phyloP scores from a whole-genome alignment of 192 early-diverging fungal genomes.

The Phycomyces nitens region DNA sequence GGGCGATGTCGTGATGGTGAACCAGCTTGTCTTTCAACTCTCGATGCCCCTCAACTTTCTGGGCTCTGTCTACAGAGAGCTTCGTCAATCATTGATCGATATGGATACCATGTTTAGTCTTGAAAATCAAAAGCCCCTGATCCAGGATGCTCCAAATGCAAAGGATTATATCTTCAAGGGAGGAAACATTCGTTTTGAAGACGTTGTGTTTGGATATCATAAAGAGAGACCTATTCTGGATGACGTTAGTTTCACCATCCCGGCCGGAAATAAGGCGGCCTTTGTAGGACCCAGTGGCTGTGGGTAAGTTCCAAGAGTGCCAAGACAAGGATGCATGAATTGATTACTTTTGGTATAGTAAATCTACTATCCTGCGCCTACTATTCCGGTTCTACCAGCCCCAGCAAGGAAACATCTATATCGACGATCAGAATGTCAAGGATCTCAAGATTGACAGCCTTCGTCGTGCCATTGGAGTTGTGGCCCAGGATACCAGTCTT shows the following conservation, averaged over 20 bases:
- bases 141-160: slow-evolving; percentile 56
- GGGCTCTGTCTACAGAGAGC: slow-evolving; percentile 96
- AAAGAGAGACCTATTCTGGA: slow-evolving; percentile 55
- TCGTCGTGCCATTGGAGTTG: slow-evolving; percentile 77
- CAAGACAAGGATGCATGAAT: slow-evolving; percentile 39
- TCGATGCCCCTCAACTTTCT: slow-evolving; percentile 97
- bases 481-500: slow-evolving; percentile 89
- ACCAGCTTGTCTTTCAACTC: slow-evolving; percentile 97
- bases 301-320: slow-evolving; percentile 60
- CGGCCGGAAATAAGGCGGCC: slow-evolving; percentile 80
- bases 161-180: slow-evolving; percentile 53
- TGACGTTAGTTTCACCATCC: slow-evolving; percentile 77
- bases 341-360: slow-evolving; percentile 56
- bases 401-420: slow-evolving; percentile 66
- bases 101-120: slow-evolving; percentile 97
- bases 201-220: slow-evolving; percentile 89
- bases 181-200: slow-evolving; percentile 81
- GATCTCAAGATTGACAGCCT: slow-evolving; percentile 77
- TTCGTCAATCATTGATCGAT: slow-evolving; percentile 90
- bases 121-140: slow-evolving; percentile 48
- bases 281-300: slow-evolving; percentile 94
- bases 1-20: slow-evolving; percentile 98
- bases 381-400: slow-evolving; percentile 96
- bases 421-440: slow-evolving; percentile 85
- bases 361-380: slow-evolving; percentile 79